Percentiles rank a stretch among this genome's conserved stretches.
phyloP scores from a whole-genome alignment of 2,329 filamentous ascomycete species.

The Fusarium decemcellulare region DNA sequence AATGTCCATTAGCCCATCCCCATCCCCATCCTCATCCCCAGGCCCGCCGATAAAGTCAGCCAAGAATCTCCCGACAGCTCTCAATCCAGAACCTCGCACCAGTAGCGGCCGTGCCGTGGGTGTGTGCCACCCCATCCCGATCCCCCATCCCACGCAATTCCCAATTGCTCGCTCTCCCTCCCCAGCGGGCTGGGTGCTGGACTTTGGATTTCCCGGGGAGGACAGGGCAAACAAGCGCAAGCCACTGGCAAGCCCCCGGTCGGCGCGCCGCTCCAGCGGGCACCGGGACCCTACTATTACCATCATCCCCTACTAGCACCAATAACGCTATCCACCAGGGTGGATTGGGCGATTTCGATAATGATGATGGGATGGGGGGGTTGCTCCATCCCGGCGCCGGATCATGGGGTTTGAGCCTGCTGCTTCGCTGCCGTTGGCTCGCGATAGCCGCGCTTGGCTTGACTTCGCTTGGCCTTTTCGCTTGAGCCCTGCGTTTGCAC shows the following conservation, averaged over 20 bases:
- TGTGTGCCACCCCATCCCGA: conserved; percentile 18
- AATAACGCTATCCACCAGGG: conserved; percentile 17
- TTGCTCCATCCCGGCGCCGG: conserved; percentile 2
- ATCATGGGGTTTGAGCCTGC: conserved; percentile 21
- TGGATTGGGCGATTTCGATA: conserved; percentile 12
- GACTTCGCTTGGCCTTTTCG: conserved; percentile 15
- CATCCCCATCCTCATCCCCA: neutral
- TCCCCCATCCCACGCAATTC: conserved; percentile 9
- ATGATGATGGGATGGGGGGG: conserved; percentile 6
- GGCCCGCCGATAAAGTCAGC: neutral
- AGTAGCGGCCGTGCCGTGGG: conserved; percentile 18
- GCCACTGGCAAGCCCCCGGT: conserved; percentile 32
- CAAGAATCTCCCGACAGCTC: conserved; percentile 30
- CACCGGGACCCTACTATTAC: conserved; percentile 2
- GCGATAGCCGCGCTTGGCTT: conserved; percentile 35
- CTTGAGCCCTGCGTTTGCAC: conserved; percentile 19
- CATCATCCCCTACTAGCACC: neutral
- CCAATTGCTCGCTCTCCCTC: conserved; percentile 5
- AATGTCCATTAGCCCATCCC: conserved; percentile 13
- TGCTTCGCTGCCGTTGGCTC: conserved; percentile 22
- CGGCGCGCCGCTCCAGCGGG: conserved; percentile 11
- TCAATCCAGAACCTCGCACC: conserved; percentile 25
- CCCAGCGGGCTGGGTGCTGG: conserved; percentile 11
- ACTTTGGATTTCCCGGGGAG: conserved; percentile 13
- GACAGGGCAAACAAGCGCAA: conserved; percentile 10